phyloP scores from a whole-genome alignment of 2,329 filamentous ascomycete genomes.

The Botryotinia narcissicola region DNA sequence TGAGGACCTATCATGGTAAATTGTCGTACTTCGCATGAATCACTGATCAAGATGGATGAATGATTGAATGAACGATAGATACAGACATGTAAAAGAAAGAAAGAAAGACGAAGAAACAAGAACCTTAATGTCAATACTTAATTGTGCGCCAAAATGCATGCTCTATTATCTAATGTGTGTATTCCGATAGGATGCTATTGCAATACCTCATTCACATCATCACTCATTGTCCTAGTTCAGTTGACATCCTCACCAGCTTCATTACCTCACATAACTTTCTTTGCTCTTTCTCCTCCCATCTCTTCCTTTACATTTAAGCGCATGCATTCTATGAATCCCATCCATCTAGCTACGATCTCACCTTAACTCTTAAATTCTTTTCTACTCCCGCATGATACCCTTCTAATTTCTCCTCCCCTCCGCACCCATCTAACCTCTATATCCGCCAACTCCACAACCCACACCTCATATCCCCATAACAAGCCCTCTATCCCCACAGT shows the following conservation, averaged over 20 bases:
- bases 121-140: slow-evolving; percentile 1
- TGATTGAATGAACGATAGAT: neutral
- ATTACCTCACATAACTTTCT: neutral
- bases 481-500: neutral
- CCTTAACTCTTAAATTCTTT: neutral
- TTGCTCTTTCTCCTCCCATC: neutral
- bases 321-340: neutral
- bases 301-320: neutral
- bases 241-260: neutral
- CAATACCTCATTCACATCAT: neutral
- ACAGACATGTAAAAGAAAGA: neutral
- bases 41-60: neutral
- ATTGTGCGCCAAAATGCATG: neutral
- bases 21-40: neutral
- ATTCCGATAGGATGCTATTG: neutral
- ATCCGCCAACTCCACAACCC: neutral
- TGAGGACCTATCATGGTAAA: neutral
- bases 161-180: neutral
- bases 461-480: neutral
- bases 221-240: neutral
- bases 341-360: neutral
- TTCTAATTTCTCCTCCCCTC: neutral
- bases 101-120: neutral
- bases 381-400: neutral
- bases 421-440: neutral